A percentile compares a stretch with the other conserved stretches of the same genome.
phyloP scores from a whole-genome alignment of 257 asterid genomes.

The Eustoma russellianum region DNA sequence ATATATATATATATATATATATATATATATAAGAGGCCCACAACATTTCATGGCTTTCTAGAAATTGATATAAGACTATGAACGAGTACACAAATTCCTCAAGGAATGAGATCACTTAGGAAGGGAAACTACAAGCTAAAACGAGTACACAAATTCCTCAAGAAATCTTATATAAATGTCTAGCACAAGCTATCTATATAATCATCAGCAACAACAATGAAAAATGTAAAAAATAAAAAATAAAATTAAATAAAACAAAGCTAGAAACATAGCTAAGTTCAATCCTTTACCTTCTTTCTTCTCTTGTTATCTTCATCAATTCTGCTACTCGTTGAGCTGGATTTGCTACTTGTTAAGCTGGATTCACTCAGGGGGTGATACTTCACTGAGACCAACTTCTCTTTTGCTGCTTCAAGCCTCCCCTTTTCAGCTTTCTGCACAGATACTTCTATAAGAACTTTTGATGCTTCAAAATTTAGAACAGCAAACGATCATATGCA shows the following conservation, averaged over 20 bases:
- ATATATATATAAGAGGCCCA: no score
- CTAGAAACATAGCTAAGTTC: constrained; percentile 12
- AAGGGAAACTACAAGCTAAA: no score
- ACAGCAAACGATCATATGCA: neutral
- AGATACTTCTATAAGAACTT: constrained; percentile 10
- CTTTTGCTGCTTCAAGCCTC: constrained; percentile 48
- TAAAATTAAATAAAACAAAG: neutral
- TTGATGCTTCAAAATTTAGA: neutral
- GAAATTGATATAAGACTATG: no score
- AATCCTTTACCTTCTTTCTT: constrained; percentile 40
- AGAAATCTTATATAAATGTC: no score
- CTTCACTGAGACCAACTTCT: constrained; percentile 49
- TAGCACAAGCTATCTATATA: no score
- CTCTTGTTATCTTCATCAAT: constrained; percentile 20
- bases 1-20: no score
- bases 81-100: no score
- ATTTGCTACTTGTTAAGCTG: constrained; percentile 12
- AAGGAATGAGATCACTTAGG: no score
- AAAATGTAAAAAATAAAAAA: no score
- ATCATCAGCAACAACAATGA: no score
- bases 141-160: no score
- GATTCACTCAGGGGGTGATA: constrained; percentile 67
- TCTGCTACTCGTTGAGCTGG: constrained; percentile 12
- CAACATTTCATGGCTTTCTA: no score
- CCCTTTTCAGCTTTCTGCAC: constrained; percentile 48